These are phyloP conservation scores for Auriscalpium orientale DNA, from an alignment of 768 basidiomycete genomes.

Conservation along the genomic window DNA sequence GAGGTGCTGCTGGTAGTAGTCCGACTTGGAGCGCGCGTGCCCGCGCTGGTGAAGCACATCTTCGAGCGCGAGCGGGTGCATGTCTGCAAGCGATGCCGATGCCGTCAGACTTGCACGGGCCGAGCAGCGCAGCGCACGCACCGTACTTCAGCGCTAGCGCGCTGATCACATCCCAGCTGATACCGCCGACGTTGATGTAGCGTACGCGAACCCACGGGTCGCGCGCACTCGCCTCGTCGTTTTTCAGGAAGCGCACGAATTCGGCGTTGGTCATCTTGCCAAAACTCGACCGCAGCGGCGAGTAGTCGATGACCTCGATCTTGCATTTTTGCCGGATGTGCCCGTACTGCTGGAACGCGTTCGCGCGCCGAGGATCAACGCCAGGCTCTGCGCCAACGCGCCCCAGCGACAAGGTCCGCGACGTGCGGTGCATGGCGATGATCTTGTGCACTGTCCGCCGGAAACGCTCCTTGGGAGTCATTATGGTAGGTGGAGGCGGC, in stretches of 20 bases:
- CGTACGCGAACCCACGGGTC: conserved; percentile 62
- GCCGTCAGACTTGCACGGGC: not conserved
- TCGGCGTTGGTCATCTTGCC: conserved; percentile 52
- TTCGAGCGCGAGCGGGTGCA: conserved; percentile 68
- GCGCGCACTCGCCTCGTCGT: conserved; percentile 34
- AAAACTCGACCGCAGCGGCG: conserved; percentile 42
- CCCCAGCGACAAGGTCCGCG: conserved; percentile 27
- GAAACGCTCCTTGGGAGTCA: conserved; percentile 43
- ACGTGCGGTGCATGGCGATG: conserved; percentile 53
- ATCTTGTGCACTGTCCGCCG: conserved; percentile 50
- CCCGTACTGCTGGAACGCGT: conserved; percentile 47
- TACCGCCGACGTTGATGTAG: conserved; percentile 68
- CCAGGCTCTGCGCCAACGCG: conserved; percentile 64
- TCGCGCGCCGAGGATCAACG: conserved; percentile 55
- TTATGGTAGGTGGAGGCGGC: not conserved
- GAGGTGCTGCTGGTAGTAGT: conserved; percentile 64
- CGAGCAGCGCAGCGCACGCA: conserved; percentile 21
- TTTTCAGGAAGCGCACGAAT: conserved; percentile 50
- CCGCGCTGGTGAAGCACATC: conserved; percentile 52
- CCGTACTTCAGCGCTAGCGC: conserved; percentile 58
- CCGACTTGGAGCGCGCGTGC: conserved; percentile 54
- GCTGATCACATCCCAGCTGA: conserved; percentile 67
- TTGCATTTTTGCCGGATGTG: conserved; percentile 52
- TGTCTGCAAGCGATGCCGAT: conserved; percentile 28
- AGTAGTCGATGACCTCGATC: conserved; percentile 66